phyloP scores from a whole-genome alignment of 129 eudicot species.

The Arctium minus region DNA sequence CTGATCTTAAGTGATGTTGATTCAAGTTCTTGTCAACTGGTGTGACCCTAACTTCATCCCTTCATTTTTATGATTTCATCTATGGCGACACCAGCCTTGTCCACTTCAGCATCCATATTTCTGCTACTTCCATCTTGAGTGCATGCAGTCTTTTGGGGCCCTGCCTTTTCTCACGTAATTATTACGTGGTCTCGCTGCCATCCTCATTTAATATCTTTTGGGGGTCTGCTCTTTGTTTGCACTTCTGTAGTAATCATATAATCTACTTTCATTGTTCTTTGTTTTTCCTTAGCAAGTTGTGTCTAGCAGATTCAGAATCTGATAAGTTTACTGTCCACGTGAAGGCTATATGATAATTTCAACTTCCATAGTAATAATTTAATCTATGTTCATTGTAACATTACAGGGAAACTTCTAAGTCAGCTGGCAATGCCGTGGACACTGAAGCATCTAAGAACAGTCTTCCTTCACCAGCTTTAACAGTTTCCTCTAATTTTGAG shows the following conservation, averaged over 20 bases:
- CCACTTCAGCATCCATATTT: no score
- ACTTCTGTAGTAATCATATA: background rate
- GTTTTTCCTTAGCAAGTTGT: background rate
- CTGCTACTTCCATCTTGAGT: no score
- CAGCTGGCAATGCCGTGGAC: slow-evolving; percentile 41
- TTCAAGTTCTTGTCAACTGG: no score
- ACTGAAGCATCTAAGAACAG: slow-evolving; percentile 64
- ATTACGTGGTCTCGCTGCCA: no score
- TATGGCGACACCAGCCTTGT: no score
- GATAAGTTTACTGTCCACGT: background rate
- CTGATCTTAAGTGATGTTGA: no score
- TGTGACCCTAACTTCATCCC: no score
- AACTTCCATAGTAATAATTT: background rate
- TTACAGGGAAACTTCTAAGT: slow-evolving; percentile 68
- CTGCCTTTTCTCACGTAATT: no score
- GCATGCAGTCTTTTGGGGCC: no score
- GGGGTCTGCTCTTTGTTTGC: background rate
- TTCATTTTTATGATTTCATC: no score
- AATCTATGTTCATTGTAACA: background rate
- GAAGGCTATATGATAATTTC: background rate
- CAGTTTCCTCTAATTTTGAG: slow-evolving; percentile 94
- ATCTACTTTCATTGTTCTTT: background rate
- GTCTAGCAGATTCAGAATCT: background rate
- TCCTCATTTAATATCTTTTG: no score
- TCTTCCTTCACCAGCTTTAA: slow-evolving; percentile 57